Base-by-base conservation (phyloP, 345 rosid species). In the Cardamine resedifolia region DNA sequence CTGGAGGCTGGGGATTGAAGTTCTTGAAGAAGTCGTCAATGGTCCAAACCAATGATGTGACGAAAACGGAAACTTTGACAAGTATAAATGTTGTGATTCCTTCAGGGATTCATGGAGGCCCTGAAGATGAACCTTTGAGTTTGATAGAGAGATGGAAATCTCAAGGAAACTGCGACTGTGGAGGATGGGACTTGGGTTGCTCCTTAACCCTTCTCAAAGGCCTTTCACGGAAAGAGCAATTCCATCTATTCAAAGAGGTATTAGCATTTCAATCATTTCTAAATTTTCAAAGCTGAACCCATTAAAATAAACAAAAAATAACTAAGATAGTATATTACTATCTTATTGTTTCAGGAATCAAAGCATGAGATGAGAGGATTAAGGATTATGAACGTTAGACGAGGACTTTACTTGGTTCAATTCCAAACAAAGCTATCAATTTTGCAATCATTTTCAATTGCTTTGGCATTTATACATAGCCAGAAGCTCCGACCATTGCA, bases 141-240 rank as follows among this genome's bases (percentile, higher is more conserved):
- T 63, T 93, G 81, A 82, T 89, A 58, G 83, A 93, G 15, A 87
- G 97, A 4, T 93, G 92, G 97, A 85, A 74, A 75, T 81, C 90
- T 55, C 88, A 92, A 63, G 98, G 96, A 58, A 79, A 85, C 41
- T 90, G 98, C 70, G 97, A 93, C 34, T 90, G 98, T 72, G 97
- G 88, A 57, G 96, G 96, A 59, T 93, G 98, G 97, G 98, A 90
- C 69, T 71, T 89, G 70, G 94, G 94, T 43, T 93, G 97, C 50
- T 84, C 97, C 11, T 87, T 95, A 3, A 77, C 84, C 6, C 78
- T 88, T 73, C 87, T 88, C 45, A 59, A 70, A 64, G 70, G 84
- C 48, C 74, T 68, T 60, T 52, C 80, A 72, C 65, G 58, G 2
- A 80, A 81, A 14, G 80, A 74, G 12, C 76, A 82, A n/a, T 61